Evolutionary conservation across 2,329 filamentous ascomycete species (phyloP).

Genomic region (Fusarium guadeloupense): DNA sequence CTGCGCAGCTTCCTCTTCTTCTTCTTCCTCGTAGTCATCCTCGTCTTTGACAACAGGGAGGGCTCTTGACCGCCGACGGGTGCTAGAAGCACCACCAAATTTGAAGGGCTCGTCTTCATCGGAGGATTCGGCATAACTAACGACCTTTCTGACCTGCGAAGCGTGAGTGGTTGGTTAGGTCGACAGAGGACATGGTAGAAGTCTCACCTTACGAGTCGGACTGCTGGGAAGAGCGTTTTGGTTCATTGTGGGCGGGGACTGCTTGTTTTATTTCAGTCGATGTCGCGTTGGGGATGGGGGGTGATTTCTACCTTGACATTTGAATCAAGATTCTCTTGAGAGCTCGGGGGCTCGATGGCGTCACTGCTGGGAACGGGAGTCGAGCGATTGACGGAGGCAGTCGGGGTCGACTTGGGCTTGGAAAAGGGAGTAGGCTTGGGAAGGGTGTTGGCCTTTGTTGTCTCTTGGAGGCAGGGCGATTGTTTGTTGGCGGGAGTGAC

Average conservation of each 20-base stretch:
- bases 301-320: conserved; percentile 30
- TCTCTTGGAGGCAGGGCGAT: conserved; percentile 52
- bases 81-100: conserved; percentile 51
- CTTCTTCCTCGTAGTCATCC: conserved; percentile 78
- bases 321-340: conserved; percentile 69
- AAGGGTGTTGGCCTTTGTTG: conserved; percentile 53
- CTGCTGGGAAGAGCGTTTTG: conserved; percentile 61
- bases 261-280: conserved; percentile 52
- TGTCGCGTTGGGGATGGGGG: neutral
- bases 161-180: neutral
- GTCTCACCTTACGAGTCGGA: conserved; percentile 78
- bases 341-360: conserved; percentile 71
- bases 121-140: conserved; percentile 88
- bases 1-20: conserved; percentile 69
- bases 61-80: conserved; percentile 52
- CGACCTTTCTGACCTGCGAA: conserved; percentile 60
- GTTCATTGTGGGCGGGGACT: conserved; percentile 48
- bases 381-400: conserved; percentile 49
- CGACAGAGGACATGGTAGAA: too few species aligned
- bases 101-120: conserved; percentile 79
- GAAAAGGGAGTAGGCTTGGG: conserved; percentile 57
- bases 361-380: conserved; percentile 88
- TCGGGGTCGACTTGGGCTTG: conserved; percentile 44
- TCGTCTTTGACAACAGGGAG: conserved; percentile 73
- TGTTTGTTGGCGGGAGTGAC: conserved; percentile 45